phyloP scores from a whole-genome alignment of 495 filamentous ascomycete species.

The Baudoinia panamericana region DNA sequence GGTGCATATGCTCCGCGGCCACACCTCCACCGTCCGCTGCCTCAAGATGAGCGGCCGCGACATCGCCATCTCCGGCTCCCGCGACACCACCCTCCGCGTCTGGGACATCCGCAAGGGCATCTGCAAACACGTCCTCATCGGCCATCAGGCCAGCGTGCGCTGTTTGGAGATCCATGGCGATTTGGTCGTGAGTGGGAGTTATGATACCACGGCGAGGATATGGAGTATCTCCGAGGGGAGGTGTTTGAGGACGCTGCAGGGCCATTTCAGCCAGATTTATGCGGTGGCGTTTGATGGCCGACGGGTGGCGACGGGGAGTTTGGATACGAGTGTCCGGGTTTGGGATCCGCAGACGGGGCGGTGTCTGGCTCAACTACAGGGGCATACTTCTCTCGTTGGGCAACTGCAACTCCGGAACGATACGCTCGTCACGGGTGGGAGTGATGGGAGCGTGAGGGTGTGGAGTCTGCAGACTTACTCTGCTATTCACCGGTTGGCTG shows the following conservation, averaged over 20 bases:
- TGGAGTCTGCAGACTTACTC: slow-evolving; percentile 84
- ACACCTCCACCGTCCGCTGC: slow-evolving; percentile 92
- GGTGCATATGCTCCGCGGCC: slow-evolving; percentile 76
- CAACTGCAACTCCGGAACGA: slow-evolving; percentile 90
- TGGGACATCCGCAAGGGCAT: slow-evolving; percentile 85
- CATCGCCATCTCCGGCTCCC: slow-evolving; percentile 89
- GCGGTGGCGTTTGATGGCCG: slow-evolving; percentile 92
- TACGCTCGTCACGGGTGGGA: slow-evolving; percentile 90
- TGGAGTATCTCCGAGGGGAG: slow-evolving; percentile 94
- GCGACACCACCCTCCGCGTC: slow-evolving; percentile 85
- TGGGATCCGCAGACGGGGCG: slow-evolving; percentile 85
- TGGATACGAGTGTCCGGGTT: slow-evolving; percentile 92
- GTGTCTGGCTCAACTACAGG: slow-evolving; percentile 86
- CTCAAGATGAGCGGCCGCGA: slow-evolving; percentile 91
- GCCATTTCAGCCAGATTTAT: slow-evolving; percentile 98
- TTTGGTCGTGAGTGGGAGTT: slow-evolving; percentile 88
- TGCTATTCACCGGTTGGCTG: slow-evolving; percentile 84
- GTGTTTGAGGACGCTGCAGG: slow-evolving; percentile 77
- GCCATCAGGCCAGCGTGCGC: slow-evolving; percentile 91
- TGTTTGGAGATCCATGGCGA: slow-evolving; percentile 94
- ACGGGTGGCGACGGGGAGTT: slow-evolving; percentile 87
- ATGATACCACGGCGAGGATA: slow-evolving; percentile 90
- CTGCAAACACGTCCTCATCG: slow-evolving; percentile 82
- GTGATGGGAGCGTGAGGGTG: slow-evolving; percentile 86
- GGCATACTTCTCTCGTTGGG: slow-evolving; percentile 93